Evolutionary conservation across 805 yeast species (phyloP), one percentile per base, ranked within the genome.

Genomic region (Candida wancherniae): DNA sequence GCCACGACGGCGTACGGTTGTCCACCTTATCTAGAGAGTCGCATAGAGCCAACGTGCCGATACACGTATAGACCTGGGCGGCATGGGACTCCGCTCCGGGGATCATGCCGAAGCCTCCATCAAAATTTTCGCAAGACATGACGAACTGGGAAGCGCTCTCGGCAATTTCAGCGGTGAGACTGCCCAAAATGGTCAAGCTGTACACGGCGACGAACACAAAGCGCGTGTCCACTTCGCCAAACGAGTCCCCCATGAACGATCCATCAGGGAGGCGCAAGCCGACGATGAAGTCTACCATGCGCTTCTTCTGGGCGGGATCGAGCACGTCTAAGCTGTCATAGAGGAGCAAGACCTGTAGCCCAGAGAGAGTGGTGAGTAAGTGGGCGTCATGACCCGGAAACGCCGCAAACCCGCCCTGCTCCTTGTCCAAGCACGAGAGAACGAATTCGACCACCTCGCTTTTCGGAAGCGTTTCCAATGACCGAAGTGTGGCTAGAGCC

Each of bases 1-100:
- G 65, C 97, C 98, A 92, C 75, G 83, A 76, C 3, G 80, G 77
- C 9, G 84, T 63, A 27, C 71, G 55, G 26, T 71, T 71, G 9
- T 76, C 68, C 8, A 92, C 80, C n/a, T 15, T 18, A 9, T 32
- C 31, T 21, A 44, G 19, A 6, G 29, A 17, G 22, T 36, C 47
- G 24, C 47, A 42, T 10, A 44, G 23, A 2, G 87, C 83, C 27
- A 92, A 62, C 0, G 94, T 71, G 1, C 82, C 97, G 1, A 92
- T 53, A 40, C 95, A 87, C 0, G 94, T 84, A 47, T 86, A 87
- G 0, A 80, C 83, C 55, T 84, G 95, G 0, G 96, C 97, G 1
- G 95, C 80, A 56, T 92, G 99, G 26, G 90, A 78, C 55, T 92
- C 99, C 0, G 95, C 90, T 1, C 95, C 96, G 0, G 98, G 97